Evolutionary conservation across 2,329 filamentous ascomycete species (phyloP), one percentile per base, ranked within the genome.

Genomic region (Cladosporium sp.): DNA sequence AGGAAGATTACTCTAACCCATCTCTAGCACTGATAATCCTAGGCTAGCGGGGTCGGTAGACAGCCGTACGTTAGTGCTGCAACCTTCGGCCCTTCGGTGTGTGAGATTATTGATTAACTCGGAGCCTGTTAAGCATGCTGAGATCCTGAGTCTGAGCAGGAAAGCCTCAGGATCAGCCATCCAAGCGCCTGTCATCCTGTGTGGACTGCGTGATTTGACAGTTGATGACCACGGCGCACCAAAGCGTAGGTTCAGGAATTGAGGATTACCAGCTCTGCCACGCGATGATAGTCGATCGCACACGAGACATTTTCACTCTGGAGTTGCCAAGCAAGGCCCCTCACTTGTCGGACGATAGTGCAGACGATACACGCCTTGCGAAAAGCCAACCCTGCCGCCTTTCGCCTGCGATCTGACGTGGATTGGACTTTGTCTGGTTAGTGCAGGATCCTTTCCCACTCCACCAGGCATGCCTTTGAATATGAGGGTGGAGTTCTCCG

Each of bases 41-140:
- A 8, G 32, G 17, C 45, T 48, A 24, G 45, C 45, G 45, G 45
- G 45, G 45, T 27, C 39, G 44, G 44, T 37, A 17, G 36, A 29
- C 36, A 40, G 45, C 45, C 24, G 37, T 37, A 32, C 27, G 13
- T 41, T 48, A 48, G 45, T 48, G 45, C 45, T 48, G 45, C 37
- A 48, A 48, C 45, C 45, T 32, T 41, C 45, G 37, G 37, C 24
- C 19, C 7, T 24, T 48, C 45, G 37, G 45, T 29, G 39, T 41
- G 45, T 34, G 36, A 37, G 45, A 40, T 27, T 27, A 9, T 27
- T 27, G 22, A 27, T 27, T 27, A 27, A 27, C 22, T 27, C 22
- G 22, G 9, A 30, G 27, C 7, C 7, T 18, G 24, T 43, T 11
- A 19, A n/a, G n/a, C n/a, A n/a, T n/a, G n/a, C 24, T 43, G 22